Evolutionary conservation across 331 rosid genomes (phyloP).

Genomic region (Malus hybrid): DNA sequence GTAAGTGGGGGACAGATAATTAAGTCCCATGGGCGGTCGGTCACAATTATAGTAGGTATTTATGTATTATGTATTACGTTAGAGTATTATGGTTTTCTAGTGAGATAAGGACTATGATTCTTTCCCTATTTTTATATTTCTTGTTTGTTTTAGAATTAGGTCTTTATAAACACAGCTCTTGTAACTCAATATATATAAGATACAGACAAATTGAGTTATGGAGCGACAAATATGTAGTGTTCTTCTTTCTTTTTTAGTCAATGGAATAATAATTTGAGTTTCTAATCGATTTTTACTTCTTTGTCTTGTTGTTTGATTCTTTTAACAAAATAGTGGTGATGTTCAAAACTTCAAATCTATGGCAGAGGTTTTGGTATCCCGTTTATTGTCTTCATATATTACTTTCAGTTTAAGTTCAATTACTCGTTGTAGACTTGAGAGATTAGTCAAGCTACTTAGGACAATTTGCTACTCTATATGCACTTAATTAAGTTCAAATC

Average conservation of each 20-base stretch:
- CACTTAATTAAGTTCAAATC: background rate
- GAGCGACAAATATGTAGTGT: background rate
- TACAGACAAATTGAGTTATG: background rate
- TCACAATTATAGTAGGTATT: too few species aligned
- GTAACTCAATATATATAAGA: background rate
- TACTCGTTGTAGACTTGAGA: background rate
- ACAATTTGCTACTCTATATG: background rate
- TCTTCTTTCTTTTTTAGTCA: background rate
- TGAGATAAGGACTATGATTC: too few species aligned
- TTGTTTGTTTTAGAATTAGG: background rate
- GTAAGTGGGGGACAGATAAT: too few species aligned
- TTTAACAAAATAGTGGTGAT: background rate
- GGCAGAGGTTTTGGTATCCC: background rate
- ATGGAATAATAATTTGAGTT: too few species aligned
- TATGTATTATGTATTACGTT: too few species aligned
- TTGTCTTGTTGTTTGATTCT: background rate
- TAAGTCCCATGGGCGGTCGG: too few species aligned
- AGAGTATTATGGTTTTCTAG: too few species aligned
- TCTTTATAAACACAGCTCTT: background rate
- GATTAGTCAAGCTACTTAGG: background rate
- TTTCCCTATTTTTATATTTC: too few species aligned
- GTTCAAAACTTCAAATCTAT: background rate
- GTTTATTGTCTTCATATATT: background rate
- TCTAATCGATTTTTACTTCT: background rate
- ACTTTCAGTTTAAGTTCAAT: background rate